Conservation (phyloP, 352 stramenopile genomes). For the Pythium phragmiticola region DNA sequence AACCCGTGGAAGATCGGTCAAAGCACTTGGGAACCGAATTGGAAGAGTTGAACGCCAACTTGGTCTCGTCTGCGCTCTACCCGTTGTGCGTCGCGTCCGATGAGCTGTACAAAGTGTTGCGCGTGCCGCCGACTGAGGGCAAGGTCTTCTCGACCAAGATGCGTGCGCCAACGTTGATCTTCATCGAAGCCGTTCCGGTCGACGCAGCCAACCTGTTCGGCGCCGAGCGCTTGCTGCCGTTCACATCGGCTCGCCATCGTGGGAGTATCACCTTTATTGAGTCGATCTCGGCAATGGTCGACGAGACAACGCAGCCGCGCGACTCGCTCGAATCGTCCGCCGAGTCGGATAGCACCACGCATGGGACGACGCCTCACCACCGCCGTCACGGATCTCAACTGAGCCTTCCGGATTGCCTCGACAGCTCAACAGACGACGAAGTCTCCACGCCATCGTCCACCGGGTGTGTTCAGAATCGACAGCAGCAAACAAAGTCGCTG, state of each 20-base stretch:
- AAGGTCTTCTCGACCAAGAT: constrained; percentile 88
- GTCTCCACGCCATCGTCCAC: constrained; percentile 12
- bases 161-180: constrained; percentile 74
- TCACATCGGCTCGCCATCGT: constrained; percentile 48
- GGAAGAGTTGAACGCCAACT: constrained; percentile 48
- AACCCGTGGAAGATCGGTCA: constrained; percentile 50
- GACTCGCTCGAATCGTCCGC: constrained; percentile 33
- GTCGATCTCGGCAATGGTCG: constrained; percentile 33
- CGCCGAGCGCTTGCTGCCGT: constrained; percentile 42
- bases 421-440: constrained; percentile 20
- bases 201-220: constrained; percentile 37
- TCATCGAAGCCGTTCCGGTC: constrained; percentile 68
- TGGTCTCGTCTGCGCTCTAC: constrained; percentile 65
- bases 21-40: constrained; percentile 51
- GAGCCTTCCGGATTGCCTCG: constrained; percentile 24
- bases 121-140: constrained; percentile 68
- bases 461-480: not conserved
- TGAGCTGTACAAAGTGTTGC: constrained; percentile 68
- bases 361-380: constrained; percentile 22
- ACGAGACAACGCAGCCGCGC: constrained; percentile 28
- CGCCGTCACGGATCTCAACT: constrained; percentile 28
- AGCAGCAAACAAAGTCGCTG: constrained; percentile 10
- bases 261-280: constrained; percentile 71
- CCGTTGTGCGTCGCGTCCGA: constrained; percentile 71
- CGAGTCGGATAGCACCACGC: constrained; percentile 20